Conservation (phyloP, 805 yeast genomes). For the Starmerella apis region DNA sequence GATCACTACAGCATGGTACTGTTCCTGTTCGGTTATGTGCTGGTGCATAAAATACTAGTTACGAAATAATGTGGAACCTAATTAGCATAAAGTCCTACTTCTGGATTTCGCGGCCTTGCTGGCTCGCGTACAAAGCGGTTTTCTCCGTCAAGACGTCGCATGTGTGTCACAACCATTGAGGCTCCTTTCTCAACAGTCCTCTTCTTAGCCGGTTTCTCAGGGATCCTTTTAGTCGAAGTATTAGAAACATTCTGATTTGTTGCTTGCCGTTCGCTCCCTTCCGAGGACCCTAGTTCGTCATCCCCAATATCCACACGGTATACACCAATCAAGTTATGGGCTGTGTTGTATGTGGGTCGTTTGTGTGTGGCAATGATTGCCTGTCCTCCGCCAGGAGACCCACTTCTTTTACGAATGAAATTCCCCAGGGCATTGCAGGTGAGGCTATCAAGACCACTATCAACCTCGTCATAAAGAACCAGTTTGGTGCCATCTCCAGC, state of each 20-base stretch:
- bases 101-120: not conserved
- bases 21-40: not conserved
- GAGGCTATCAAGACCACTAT: not conserved
- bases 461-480: not conserved
- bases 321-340: not conserved
- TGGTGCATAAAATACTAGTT: too few relatives aligned
- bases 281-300: too few relatives aligned
- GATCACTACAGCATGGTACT: not conserved
- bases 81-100: not conserved
- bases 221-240: too few relatives aligned
- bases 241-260: not conserved
- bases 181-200: not conserved
- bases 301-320: too few relatives aligned
- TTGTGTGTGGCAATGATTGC: slow-evolving; percentile 3
- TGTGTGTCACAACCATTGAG: not conserved
- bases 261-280: not conserved
- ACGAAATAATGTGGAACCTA: too few relatives aligned
- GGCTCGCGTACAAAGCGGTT: not conserved
- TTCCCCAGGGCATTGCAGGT: slow-evolving; percentile 2
- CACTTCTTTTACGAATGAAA: not conserved
- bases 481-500: not conserved
- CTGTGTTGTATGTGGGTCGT: not conserved
- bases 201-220: not conserved
- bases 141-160: not conserved
- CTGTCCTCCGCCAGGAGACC: not conserved